phyloP scores from a whole-genome alignment of 441 rosid genomes.

The Eruca vesicaria region DNA sequence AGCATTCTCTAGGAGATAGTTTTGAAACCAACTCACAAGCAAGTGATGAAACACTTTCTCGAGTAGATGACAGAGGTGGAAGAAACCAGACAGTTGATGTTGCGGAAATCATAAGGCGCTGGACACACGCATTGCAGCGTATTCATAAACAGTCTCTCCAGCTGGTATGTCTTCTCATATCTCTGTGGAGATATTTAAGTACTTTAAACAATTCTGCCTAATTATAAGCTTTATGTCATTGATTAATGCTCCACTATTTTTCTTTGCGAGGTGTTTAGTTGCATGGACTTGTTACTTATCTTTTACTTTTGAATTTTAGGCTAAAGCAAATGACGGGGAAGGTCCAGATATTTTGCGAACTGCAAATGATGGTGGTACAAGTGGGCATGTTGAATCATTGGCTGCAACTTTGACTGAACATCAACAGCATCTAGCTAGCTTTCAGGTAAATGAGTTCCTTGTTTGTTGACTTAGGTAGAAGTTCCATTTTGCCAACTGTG shows the following conservation, averaged over 20 bases:
- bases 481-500: constrained; percentile 13
- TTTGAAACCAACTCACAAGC: constrained; percentile 50
- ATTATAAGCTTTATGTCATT: background rate
- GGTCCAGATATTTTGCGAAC: constrained; percentile 95
- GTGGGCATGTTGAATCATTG: constrained; percentile 92
- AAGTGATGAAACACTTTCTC: constrained; percentile 67
- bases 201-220: background rate
- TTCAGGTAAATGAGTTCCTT: constrained; percentile 61
- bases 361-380: constrained; percentile 69
- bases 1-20: constrained; percentile 43
- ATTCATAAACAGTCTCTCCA: constrained; percentile 98
- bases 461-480: background rate
- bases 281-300: constrained; percentile 4
- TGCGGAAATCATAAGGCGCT: constrained; percentile 97
- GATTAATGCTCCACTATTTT: background rate
- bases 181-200: background rate
- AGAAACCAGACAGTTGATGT: constrained; percentile 94
- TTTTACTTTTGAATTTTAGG: constrained; percentile 45
- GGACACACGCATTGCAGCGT: constrained; percentile 99
- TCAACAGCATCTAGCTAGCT: constrained; percentile 97
- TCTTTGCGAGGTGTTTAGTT: background rate
- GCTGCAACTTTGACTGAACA: constrained; percentile 93
- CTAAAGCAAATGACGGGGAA: constrained; percentile 95
- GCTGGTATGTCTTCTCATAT: constrained; percentile 59
- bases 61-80: constrained; percentile 90